Evolutionary conservation across 768 basidiomycete species (phyloP).

Genomic region (Favolaschia claudopus): DNA sequence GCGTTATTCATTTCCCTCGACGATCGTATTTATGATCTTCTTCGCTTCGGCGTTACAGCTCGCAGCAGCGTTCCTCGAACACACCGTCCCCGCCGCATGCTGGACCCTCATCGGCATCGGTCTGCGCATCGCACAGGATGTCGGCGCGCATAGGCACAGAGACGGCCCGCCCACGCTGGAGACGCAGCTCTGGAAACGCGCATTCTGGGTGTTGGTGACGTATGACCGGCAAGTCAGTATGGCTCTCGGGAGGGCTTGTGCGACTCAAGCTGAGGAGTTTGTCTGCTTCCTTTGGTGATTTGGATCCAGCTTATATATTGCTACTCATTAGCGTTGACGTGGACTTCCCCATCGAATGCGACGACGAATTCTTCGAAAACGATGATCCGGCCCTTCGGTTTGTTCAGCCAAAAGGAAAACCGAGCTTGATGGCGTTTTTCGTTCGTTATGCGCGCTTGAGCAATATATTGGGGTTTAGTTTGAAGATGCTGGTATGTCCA

Average conservation of each 20-base stretch:
- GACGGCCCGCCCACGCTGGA: slow-evolving; percentile 52
- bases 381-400: slow-evolving; percentile 51
- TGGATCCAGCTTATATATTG: background rate
- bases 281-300: slow-evolving; percentile 47
- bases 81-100: slow-evolving; percentile 64
- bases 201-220: slow-evolving; percentile 54
- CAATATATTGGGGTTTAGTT: slow-evolving; percentile 64
- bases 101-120: slow-evolving; percentile 71
- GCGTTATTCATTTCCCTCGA: too few species aligned
- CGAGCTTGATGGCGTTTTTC: slow-evolving; percentile 62
- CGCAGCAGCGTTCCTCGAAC: slow-evolving; percentile 58
- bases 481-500: slow-evolving; percentile 61
- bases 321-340: slow-evolving; percentile 72
- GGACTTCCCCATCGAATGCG: slow-evolving; percentile 65
- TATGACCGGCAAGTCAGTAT: slow-evolving; percentile 56
- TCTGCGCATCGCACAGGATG: slow-evolving; percentile 17
- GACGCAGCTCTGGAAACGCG: slow-evolving; percentile 78
- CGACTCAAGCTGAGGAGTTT: slow-evolving; percentile 29
- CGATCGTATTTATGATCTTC: too few species aligned
- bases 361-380: slow-evolving; percentile 75
- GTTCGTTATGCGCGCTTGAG: slow-evolving; percentile 61
- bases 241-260: slow-evolving; percentile 55
- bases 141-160: slow-evolving; percentile 22
- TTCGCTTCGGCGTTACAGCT: slow-evolving; percentile 44
- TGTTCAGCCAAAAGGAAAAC: slow-evolving; percentile 65